Conservation (phyloP, 768 basidiomycete genomes). For the Ramaria sp. region DNA sequence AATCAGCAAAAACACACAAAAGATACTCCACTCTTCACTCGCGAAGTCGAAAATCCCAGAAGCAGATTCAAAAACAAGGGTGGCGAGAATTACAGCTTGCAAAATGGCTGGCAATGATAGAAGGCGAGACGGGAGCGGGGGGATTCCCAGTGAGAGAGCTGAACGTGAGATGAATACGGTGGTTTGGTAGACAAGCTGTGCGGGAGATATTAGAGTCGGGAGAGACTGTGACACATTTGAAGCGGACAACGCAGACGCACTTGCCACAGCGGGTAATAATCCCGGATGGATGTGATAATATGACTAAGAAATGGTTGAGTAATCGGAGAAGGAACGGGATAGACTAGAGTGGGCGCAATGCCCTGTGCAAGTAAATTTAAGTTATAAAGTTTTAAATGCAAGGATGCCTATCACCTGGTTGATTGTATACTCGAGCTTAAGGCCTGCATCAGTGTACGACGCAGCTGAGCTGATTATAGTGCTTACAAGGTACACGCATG, state of each 20-base stretch:
- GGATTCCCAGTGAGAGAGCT: slow-evolving; percentile 75
- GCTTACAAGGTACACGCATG: slow-evolving; percentile 54
- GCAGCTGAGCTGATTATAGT: neutral
- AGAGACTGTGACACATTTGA: neutral
- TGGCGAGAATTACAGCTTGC: slow-evolving; percentile 57
- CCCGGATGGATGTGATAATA: slow-evolving; percentile 75
- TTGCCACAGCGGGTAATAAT: slow-evolving; percentile 96
- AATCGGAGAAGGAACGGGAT: slow-evolving; percentile 63
- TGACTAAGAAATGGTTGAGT: slow-evolving; percentile 53
- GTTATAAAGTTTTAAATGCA: neutral
- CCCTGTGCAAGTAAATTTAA: slow-evolving; percentile 37
- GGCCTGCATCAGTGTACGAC: neutral
- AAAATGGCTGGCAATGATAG: slow-evolving; percentile 68
- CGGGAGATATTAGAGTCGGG: neutral
- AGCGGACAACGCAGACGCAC: slow-evolving; percentile 27
- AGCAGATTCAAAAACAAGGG: slow-evolving; percentile 56
- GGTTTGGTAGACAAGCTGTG: slow-evolving; percentile 73
- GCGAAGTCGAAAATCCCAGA: slow-evolving; percentile 43
- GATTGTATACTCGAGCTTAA: slow-evolving; percentile 82
- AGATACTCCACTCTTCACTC: slow-evolving; percentile 35
- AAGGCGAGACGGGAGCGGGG: slow-evolving; percentile 58
- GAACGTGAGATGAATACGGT: slow-evolving; percentile 93
- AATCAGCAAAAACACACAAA: slow-evolving; percentile 65
- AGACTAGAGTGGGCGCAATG: slow-evolving; percentile 81
- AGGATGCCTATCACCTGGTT: slow-evolving; percentile 44